phyloP scores from a whole-genome alignment of 345 rosid species.

The Excoecaria cochinchinensis region DNA sequence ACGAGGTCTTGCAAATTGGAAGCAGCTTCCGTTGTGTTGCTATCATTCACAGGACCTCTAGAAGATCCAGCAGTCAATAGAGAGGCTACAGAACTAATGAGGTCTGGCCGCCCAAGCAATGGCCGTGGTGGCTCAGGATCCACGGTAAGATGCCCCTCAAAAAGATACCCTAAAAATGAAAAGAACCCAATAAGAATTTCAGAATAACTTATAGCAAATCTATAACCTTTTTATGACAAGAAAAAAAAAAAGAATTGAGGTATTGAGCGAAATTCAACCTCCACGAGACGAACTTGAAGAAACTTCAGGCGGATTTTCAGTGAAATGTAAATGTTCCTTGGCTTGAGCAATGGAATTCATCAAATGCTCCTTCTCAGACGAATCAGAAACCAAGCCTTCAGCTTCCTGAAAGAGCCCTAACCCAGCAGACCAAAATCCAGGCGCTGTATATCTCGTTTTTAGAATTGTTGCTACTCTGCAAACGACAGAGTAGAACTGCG shows the following conservation, averaged over 20 bases:
- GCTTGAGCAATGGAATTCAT: conserved; percentile 65
- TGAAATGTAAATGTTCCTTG: conserved; percentile 53
- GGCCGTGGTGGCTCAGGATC: conserved; percentile 96
- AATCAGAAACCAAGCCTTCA: conserved; percentile 47
- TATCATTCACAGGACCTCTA: conserved; percentile 19
- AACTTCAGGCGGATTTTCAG: conserved; percentile 38
- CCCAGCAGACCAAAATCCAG: conserved; percentile 88
- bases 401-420: conserved; percentile 65
- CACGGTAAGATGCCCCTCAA: conserved; percentile 92
- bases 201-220: background rate
- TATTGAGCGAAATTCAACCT: conserved; percentile 37
- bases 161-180: conserved; percentile 61
- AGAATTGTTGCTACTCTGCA: conserved; percentile 84
- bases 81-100: conserved; percentile 56
- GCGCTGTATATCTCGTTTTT: conserved; percentile 75
- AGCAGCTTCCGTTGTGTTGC: conserved; percentile 42
- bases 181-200: background rate
- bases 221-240: background rate
- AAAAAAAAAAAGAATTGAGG: background rate
- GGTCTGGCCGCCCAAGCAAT: conserved; percentile 75
- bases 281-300: conserved; percentile 28
- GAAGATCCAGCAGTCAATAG: conserved; percentile 62
- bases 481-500: conserved; percentile 64
- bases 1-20: conserved; percentile 50
- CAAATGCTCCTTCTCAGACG: conserved; percentile 64